These are phyloP conservation scores for Erodium maritimum DNA, from an alignment of 345 rosid species.

Conservation along the genomic window DNA sequence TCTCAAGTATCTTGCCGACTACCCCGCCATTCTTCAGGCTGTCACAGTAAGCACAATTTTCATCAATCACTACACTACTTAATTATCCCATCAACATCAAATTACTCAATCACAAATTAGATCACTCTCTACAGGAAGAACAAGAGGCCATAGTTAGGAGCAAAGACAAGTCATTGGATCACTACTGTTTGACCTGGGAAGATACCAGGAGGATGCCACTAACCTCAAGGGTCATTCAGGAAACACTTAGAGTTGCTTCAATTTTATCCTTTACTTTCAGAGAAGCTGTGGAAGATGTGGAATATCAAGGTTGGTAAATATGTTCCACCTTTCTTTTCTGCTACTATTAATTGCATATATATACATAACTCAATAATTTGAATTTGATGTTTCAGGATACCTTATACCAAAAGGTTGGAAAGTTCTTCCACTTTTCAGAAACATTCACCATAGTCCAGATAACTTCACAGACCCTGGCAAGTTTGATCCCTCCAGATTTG, in stretches of 20 bases:
- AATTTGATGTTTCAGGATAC: slow-evolving; percentile 35
- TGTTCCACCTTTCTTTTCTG: too few species aligned
- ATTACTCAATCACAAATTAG: neutral
- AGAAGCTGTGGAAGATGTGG: slow-evolving; percentile 45
- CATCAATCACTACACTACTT: neutral
- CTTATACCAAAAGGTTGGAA: slow-evolving; percentile 96
- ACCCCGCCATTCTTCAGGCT: slow-evolving; percentile 28
- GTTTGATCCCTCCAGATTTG: slow-evolving; percentile 82
- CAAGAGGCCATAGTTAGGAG: slow-evolving; percentile 23
- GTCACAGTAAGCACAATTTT: slow-evolving; percentile 23
- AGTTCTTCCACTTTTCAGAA: slow-evolving; percentile 76
- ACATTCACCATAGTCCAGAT: slow-evolving; percentile 73
- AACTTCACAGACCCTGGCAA: slow-evolving; percentile 50
- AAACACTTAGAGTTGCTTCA: slow-evolving; percentile 37
- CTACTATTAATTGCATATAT: too few species aligned
- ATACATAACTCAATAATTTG: too few species aligned
- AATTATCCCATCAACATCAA: neutral
- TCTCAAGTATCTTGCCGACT: slow-evolving; percentile 36
- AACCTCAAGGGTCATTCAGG: slow-evolving; percentile 31
- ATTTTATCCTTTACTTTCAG: slow-evolving; percentile 40
- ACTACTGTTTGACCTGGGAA: slow-evolving; percentile 27
- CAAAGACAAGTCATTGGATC: slow-evolving; percentile 10
- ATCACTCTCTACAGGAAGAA: slow-evolving; percentile 41
- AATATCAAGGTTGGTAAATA: slow-evolving; percentile 16
- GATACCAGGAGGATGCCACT: slow-evolving; percentile 50